Evolutionary conservation across 768 basidiomycete species (phyloP).

Genomic region (Naganishia antarctica): DNA sequence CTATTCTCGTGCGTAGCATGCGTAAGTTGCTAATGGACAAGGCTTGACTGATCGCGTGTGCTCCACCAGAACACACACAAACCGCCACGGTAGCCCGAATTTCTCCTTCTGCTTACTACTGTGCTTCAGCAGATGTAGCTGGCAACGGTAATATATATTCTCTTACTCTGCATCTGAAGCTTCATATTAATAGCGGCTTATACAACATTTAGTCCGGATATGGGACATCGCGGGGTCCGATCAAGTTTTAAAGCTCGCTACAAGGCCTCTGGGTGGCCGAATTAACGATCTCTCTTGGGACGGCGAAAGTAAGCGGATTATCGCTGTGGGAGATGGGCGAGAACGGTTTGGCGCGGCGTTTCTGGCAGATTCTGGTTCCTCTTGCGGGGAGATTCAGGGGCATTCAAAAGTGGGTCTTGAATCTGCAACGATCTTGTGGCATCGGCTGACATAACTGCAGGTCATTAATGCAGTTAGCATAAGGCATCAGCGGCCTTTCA

Average conservation of each 20-base stretch:
- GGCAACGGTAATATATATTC: conserved; percentile 62
- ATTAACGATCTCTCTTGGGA: conserved; percentile 97
- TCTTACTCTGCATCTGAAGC: too few relatives aligned
- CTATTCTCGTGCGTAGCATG: conserved; percentile 54
- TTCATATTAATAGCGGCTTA: too few relatives aligned
- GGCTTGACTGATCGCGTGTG: not conserved
- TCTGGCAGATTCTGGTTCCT: conserved; percentile 20
- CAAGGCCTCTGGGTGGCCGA: conserved; percentile 44
- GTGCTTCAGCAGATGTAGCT: conserved; percentile 76
- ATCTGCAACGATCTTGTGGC: not conserved
- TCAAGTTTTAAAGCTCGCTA: conserved; percentile 61
- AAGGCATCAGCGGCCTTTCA: conserved; percentile 79
- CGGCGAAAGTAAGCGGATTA: conserved; percentile 90
- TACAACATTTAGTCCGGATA: too few relatives aligned
- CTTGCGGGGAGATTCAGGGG: conserved; percentile 76
- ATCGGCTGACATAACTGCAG: conserved; percentile 52
- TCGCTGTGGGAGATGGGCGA: conserved; percentile 85
- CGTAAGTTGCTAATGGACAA: not conserved
- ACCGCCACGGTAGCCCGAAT: conserved; percentile 82
- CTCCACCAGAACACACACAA: conserved; percentile 66
- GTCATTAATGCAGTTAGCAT: conserved; percentile 82
- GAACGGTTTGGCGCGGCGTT: conserved; percentile 58
- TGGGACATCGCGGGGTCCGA: conserved; percentile 90
- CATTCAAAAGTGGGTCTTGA: conserved; percentile 78
- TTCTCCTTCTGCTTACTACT: conserved; percentile 91